Evolutionary conservation across 2,329 filamentous ascomycete genomes (phyloP), one percentile per base, ranked within the genome.

Genomic region (Beauveria sp.): DNA sequence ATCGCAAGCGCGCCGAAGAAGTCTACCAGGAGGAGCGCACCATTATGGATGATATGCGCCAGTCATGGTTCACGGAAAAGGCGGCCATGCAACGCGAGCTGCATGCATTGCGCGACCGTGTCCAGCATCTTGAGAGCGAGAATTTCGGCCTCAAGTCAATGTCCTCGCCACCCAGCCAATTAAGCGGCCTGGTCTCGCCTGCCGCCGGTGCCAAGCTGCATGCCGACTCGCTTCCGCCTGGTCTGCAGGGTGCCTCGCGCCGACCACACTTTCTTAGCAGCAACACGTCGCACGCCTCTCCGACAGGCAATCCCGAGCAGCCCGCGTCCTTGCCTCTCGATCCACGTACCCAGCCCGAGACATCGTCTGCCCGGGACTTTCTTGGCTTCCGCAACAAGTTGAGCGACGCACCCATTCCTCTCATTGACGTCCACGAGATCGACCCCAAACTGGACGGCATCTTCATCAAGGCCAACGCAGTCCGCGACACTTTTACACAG

Each of bases 371-470:
- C 34, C 71, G 70, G 44, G 72, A 77, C 64, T 77, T 77, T 55
- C 67, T 76, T 5, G 66, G 67, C 3, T 68, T 69, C 8, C 69
- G 69, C 4, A 68, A 72, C 22, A 71, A 73, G 50, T 70, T 70
- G 1, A 59, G 50, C 8, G 63, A 70, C 28, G 70, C 69, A 5
- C 74, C 71, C 18, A 70, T 78, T 1, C 77, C 79, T 4, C 76
- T 80, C 30, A 82, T 86, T 55, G 84, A 86, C 62, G 79, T 86
- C 10, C 77, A 80, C 48, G 78, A 81, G 62, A 80, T 85, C 28
- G 79, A 85, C 64, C 81, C 83, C 3, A 79, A 80, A 34, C 72
- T 86, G n/a, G 84, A 86, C 67, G 83, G 84, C 7, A 81, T 86
- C 55, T 77, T 79, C 1, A 76, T 86, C 65, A 84, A 80, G 68